A percentile compares a stretch with the other conserved stretches of the same genome.
Evolutionary conservation across 2,329 filamentous ascomycete genomes (phyloP).

Genomic region (Mycosphaerella arachidis): DNA sequence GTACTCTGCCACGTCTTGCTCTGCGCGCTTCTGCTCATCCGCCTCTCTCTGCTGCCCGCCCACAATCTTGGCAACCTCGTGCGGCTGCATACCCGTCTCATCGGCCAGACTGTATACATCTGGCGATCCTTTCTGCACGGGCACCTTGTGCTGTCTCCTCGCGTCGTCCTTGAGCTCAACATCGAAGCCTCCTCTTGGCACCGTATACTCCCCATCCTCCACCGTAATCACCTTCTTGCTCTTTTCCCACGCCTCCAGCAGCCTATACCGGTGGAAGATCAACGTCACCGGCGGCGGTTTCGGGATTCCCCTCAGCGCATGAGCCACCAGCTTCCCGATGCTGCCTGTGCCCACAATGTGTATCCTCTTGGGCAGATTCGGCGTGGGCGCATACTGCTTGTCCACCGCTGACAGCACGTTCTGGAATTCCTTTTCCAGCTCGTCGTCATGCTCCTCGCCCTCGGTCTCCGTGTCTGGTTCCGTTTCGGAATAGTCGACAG

Average conservation of each 20-base stretch:
- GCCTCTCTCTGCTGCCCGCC: constrained; percentile 15
- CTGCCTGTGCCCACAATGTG: constrained; percentile 79
- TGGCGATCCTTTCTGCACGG: constrained; percentile 12
- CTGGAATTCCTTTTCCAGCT: background rate
- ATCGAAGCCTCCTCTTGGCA: constrained; percentile 40
- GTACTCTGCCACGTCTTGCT: background rate
- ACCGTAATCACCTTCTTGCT: constrained; percentile 45
- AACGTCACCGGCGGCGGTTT: constrained; percentile 70
- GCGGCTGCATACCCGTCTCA: constrained; percentile 23
- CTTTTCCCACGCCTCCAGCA: constrained; percentile 46
- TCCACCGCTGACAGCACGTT: constrained; percentile 24
- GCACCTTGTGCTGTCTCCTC: constrained; percentile 36
- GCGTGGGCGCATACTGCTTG: constrained; percentile 26
- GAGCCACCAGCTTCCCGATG: constrained; percentile 73
- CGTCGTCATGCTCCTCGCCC: constrained; percentile 1
- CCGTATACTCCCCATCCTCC: constrained; percentile 40
- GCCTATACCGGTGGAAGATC: constrained; percentile 59
- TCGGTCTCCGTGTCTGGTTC: constrained; percentile 9
- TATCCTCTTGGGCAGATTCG: constrained; percentile 49
- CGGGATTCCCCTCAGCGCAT: constrained; percentile 59
- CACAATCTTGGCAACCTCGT: constrained; percentile 26
- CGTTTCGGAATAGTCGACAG: constrained; percentile 6
- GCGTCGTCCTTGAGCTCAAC: constrained; percentile 40
- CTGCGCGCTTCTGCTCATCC: background rate
- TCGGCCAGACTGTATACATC: constrained; percentile 23